These are phyloP conservation scores for Pinus tabuliformis DNA, from an alignment of 75 land plant genomes.

Conservation along the genomic window DNA sequence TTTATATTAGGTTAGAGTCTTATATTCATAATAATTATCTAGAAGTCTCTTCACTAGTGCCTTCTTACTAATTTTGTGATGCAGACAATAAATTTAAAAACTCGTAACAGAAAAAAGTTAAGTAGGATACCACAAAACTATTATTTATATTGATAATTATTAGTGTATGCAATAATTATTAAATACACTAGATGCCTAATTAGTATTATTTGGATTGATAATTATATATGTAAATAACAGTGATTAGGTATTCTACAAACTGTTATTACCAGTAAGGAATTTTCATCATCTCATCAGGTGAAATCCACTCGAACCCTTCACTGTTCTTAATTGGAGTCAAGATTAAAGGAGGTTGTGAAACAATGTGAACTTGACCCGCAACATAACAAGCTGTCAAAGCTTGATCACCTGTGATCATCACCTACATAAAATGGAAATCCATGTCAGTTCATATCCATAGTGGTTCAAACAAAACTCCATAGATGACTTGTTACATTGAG, in stretches of 20 bases:
- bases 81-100: not conserved
- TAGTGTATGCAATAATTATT: too few species aligned
- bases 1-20: not conserved
- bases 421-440: constrained; percentile 37
- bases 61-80: not conserved
- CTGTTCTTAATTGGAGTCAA: constrained; percentile 39
- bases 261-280: constrained; percentile 55
- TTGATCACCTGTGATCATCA: constrained; percentile 99
- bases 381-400: constrained; percentile 99
- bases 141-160: too few species aligned
- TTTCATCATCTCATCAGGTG: constrained; percentile 80
- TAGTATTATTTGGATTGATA: too few species aligned
- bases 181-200: too few species aligned
- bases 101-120: not conserved
- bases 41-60: not conserved
- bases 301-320: constrained; percentile 76
- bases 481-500: not conserved
- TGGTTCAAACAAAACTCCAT: not conserved
- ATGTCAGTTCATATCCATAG: not conserved
- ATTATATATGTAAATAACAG: too few species aligned
- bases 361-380: constrained; percentile 91
- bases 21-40: not conserved
- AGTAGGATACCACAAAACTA: too few species aligned
- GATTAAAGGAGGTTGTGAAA: constrained; percentile 71
- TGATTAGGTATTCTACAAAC: not conserved